Evolutionary conservation across 83 land plant species (phyloP).

Genomic region (Isoetes engelmannii): DNA sequence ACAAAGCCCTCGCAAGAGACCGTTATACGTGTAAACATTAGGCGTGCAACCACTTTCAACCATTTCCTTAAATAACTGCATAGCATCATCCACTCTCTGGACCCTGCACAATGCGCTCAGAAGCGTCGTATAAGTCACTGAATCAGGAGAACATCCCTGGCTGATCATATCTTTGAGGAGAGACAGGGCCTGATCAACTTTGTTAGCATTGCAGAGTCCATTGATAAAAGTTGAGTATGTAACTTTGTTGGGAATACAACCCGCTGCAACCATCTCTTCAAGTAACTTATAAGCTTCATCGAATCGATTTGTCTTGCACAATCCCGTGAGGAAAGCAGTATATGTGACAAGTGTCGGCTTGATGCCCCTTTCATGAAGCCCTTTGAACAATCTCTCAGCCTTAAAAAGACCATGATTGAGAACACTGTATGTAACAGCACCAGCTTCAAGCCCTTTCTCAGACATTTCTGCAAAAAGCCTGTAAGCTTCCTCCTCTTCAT

Average conservation of each 20-base stretch:
- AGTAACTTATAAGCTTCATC: constrained; percentile 35
- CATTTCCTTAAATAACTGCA: constrained; percentile 18
- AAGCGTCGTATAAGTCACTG: constrained; percentile 2
- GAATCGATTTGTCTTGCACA: constrained; percentile 27
- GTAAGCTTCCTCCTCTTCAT: constrained; percentile 25
- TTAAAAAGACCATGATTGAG: constrained; percentile 36
- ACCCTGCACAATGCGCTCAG: constrained; percentile 42
- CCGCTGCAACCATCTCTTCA: constrained; percentile 46
- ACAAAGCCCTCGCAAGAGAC: constrained; percentile 33
- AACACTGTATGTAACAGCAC: constrained; percentile 24
- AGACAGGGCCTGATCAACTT: not conserved
- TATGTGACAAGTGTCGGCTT: constrained; percentile 18
- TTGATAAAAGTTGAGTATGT: constrained; percentile 31
- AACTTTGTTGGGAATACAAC: constrained; percentile 42
- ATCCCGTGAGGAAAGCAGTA: constrained; percentile 22
- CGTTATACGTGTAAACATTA: constrained; percentile 23
- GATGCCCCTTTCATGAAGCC: constrained; percentile 10
- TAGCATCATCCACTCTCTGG: constrained; percentile 14
- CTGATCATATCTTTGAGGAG: not conserved
- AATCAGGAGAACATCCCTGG: not conserved
- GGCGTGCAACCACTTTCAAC: constrained; percentile 34
- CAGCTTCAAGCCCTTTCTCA: constrained; percentile 9
- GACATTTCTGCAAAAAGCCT: constrained; percentile 29
- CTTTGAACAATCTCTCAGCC: constrained; percentile 23
- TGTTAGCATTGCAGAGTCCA: not conserved